Percentiles rank a stretch among this genome's conserved stretches.
Conservation (phyloP, 2,329 filamentous ascomycete species). For the Diaporthe sp. region DNA sequence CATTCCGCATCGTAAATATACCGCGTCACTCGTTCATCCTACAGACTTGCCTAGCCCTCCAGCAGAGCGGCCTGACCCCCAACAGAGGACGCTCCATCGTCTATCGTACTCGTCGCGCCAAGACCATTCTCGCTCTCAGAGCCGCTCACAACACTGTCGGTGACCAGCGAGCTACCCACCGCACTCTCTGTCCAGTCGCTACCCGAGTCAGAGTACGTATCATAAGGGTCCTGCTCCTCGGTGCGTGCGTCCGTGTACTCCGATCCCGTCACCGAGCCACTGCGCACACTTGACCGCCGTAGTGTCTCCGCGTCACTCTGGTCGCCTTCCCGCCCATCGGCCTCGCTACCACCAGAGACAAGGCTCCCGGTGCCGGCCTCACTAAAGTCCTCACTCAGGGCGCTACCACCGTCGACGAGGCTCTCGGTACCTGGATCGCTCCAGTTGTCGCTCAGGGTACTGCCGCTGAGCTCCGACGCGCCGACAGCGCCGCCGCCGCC, state of each 20-base stretch:
- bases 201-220: slow-evolving; percentile 52
- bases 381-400: slow-evolving; percentile 23
- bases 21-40: neutral
- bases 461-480: slow-evolving; percentile 26
- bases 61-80: slow-evolving; percentile 46
- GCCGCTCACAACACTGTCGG: slow-evolving; percentile 42
- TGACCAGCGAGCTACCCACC: slow-evolving; percentile 45
- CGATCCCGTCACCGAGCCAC: slow-evolving; percentile 32
- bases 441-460: slow-evolving; percentile 29
- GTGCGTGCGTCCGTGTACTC: slow-evolving; percentile 36
- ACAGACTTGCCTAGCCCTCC: slow-evolving; percentile 14
- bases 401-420: slow-evolving; percentile 35
- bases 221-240: slow-evolving; percentile 43
- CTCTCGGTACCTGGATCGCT: slow-evolving; percentile 26
- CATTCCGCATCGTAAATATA: neutral
- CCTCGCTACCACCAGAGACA: slow-evolving; percentile 26
- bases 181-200: slow-evolving; percentile 66
- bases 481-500: slow-evolving; percentile 2
- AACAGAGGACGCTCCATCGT: slow-evolving; percentile 31
- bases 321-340: slow-evolving; percentile 44
- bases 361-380: slow-evolving; percentile 27
- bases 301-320: slow-evolving; percentile 67
- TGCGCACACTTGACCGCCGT: slow-evolving; percentile 57
- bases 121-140: slow-evolving; percentile 42
- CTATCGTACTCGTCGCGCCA: slow-evolving; percentile 32